Percentiles rank a stretch among this genome's conserved stretches.
Evolutionary conservation across 257 asterid species (phyloP).

Genomic region (Plectranthus barbatus): DNA sequence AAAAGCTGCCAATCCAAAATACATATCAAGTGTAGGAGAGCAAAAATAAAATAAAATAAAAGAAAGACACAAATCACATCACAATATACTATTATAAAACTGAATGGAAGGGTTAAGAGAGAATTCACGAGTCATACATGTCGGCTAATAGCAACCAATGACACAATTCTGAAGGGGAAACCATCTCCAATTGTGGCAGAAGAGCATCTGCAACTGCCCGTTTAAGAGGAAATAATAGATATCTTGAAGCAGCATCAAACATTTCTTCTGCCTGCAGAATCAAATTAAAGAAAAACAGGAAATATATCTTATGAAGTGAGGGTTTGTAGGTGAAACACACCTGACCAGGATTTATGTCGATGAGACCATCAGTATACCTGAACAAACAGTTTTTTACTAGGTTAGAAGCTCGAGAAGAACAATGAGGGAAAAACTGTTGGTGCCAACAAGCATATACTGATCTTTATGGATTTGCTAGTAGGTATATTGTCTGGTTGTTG

Average conservation of each 20-base stretch:
- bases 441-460: background rate
- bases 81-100: background rate
- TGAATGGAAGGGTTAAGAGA: conserved; percentile 1
- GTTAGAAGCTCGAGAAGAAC: background rate
- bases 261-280: conserved; percentile 72
- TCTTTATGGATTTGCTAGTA: background rate
- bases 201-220: conserved; percentile 94
- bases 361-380: conserved; percentile 87
- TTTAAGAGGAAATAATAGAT: conserved; percentile 85
- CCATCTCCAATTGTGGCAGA: conserved; percentile 75
- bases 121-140: conserved; percentile 45
- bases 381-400: conserved; percentile 9
- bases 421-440: background rate
- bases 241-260: conserved; percentile 96
- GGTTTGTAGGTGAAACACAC: conserved; percentile 30
- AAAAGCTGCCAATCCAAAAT: background rate
- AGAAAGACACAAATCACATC: background rate
- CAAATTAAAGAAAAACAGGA: conserved; percentile 3
- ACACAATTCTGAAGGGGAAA: conserved; percentile 77
- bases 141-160: conserved; percentile 85
- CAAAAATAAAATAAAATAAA: background rate
- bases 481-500: too few relatives aligned
- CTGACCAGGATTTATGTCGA: conserved; percentile 68
- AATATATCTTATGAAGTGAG: background rate
- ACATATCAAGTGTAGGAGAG: background rate